Evolutionary conservation across 371 early-diverging fungal genomes (phyloP).

Genomic region (Saksenaea oblongispora): DNA sequence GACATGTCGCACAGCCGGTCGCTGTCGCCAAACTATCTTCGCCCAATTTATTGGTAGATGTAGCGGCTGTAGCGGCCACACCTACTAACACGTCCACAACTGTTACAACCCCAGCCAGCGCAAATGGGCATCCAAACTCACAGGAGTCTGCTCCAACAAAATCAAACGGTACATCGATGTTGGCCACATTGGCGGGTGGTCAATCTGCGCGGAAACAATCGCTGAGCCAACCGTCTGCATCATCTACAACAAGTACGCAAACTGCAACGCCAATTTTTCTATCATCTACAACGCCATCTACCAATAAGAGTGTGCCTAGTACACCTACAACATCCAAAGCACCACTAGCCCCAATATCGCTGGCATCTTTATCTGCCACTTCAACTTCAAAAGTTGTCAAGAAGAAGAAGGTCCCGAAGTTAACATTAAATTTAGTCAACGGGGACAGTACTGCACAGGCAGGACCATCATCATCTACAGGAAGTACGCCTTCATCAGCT

Average conservation of each 20-base stretch:
- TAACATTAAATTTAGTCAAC: slow-evolving; percentile 34
- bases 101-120: slow-evolving; percentile 12
- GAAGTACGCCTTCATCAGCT: slow-evolving; percentile 8
- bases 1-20: slow-evolving; percentile 36
- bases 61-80: slow-evolving; percentile 21
- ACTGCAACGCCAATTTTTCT: slow-evolving; percentile 12
- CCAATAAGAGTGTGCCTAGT: slow-evolving; percentile 20
- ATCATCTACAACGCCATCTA: slow-evolving; percentile 12
- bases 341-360: slow-evolving; percentile 21
- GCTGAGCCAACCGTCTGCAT: background rate
- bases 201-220: slow-evolving; percentile 4
- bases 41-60: slow-evolving; percentile 45
- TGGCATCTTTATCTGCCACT: slow-evolving; percentile 28
- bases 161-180: slow-evolving; percentile 24
- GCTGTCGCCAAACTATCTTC: slow-evolving; percentile 40
- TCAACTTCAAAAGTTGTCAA: slow-evolving; percentile 12
- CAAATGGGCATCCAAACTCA: slow-evolving; percentile 3
- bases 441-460: background rate
- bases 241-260: slow-evolving; percentile 19
- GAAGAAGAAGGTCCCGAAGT: slow-evolving; percentile 37
- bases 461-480: slow-evolving; percentile 10
- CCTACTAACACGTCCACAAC: slow-evolving; percentile 12
- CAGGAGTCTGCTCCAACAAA: background rate
- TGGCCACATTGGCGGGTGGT: slow-evolving; percentile 39
- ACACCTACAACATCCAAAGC: slow-evolving; percentile 2